Evolutionary conservation across 1,284 basidiomycete genomes (phyloP), one percentile per base, ranked within the genome.

Genomic region (Sanghuangporus baumii): DNA sequence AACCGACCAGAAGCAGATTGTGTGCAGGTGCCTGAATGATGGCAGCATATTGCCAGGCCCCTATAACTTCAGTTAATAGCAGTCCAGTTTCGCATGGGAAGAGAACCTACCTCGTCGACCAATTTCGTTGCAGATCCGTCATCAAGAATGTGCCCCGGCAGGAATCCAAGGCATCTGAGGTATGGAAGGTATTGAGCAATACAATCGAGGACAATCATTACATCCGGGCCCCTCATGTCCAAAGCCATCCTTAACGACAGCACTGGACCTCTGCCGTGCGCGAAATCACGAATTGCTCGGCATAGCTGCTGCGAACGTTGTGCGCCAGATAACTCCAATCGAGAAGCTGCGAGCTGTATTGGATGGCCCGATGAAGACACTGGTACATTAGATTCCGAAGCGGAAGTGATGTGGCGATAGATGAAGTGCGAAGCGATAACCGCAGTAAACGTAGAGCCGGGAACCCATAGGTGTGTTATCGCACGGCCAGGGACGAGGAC

Each of bases 391-490:
- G n/a, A 34, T 34, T 9, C 26, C 9, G 31, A 34, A 14, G n/a
- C 16, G 18, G 43, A 18, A 23, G 51, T 37, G 20, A 57, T n/a
- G 41, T 47, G 37, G 46, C 36, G 18, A 51, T 57, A 48, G 3
- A 55, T 16, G 54, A 23, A 57, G 38, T 62, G 54, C 40, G 41
- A 48, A 20, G 60, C n/a, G 31, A 41, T 20, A 14, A 31, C 23
- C 2, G 55, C 48, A n/a, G 41, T 20, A 20, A 62, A 62, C 12
- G 60, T 55, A 9, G 54, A 54, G 6, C 60, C 61, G 7, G 61
- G 55, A 12, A 63, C 50, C 61, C 61, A 63, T 7, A 63, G 14
- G 40, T 63, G 61, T 47, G 61, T 52, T 18, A 63, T 41, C 6
- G 46, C n/a, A 23, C 61, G 34, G 20, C 61, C 57, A 14, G 61